Conservation (phyloP, 495 filamentous ascomycete genomes). For the Jackrogersella minutella region DNA sequence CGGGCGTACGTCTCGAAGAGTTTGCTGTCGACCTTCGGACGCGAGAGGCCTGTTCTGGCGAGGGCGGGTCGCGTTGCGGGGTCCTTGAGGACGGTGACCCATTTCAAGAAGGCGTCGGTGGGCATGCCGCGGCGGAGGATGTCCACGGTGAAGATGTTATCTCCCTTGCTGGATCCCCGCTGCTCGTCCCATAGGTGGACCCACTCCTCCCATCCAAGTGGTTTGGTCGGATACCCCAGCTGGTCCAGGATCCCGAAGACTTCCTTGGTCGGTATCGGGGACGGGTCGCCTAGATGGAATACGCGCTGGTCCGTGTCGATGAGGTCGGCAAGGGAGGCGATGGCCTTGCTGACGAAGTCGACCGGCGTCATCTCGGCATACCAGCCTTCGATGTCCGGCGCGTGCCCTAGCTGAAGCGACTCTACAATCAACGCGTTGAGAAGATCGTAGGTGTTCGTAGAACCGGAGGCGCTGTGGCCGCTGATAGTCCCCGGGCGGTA, state of each 20-base stretch:
- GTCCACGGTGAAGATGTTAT: conserved; percentile 72
- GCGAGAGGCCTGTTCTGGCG: conserved; percentile 55
- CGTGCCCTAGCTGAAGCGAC: conserved; percentile 67
- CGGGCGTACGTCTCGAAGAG: conserved; percentile 71
- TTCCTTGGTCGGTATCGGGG: conserved; percentile 61
- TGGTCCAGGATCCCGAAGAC: conserved; percentile 64
- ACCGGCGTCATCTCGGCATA: conserved; percentile 76
- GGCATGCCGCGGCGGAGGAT: conserved; percentile 73
- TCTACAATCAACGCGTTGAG: conserved; percentile 72
- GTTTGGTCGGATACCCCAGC: conserved; percentile 70
- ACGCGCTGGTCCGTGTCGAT: conserved; percentile 61
- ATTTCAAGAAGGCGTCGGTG: conserved; percentile 60
- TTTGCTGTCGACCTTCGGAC: conserved; percentile 66
- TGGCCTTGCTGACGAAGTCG: conserved; percentile 72
- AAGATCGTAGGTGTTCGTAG: conserved; percentile 74
- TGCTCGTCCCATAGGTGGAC: conserved; percentile 67
- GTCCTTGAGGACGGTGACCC: conserved; percentile 69
- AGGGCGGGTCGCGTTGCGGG: conserved; percentile 63
- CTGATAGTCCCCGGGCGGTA: conserved; percentile 71
- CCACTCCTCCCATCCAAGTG: conserved; percentile 69
- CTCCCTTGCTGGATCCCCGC: conserved; percentile 62
- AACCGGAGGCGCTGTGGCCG: conserved; percentile 67
- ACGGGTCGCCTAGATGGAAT: conserved; percentile 73
- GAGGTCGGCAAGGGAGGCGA: conserved; percentile 66
- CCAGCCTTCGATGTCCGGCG: conserved; percentile 71